Percentiles rank a stretch among this genome's conserved stretches.
Evolutionary conservation across 306 rosid species (phyloP).

Genomic region (Fragaria nilgerrensis): DNA sequence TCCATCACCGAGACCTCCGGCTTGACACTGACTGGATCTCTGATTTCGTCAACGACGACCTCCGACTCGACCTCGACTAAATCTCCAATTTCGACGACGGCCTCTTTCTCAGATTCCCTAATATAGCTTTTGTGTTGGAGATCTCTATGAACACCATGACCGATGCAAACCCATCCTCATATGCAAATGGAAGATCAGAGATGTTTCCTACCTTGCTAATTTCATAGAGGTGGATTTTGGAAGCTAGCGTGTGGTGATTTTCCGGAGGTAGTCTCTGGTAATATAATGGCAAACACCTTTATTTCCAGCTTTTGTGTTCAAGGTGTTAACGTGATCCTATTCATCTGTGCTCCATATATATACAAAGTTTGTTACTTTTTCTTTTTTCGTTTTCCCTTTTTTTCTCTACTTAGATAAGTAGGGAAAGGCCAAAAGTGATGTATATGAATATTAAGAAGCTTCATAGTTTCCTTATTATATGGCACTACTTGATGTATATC

Average conservation of each 20-base stretch:
- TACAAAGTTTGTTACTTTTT: background rate
- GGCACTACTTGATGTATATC: background rate
- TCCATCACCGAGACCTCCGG: no score
- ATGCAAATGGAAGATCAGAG: slow-evolving; percentile 12
- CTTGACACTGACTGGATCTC: no score
- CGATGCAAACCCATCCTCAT: slow-evolving; percentile 8
- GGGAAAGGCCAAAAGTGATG: background rate
- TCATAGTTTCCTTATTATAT: background rate
- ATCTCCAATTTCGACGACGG: no score
- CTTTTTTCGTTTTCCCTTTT: background rate
- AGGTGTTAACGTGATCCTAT: slow-evolving; percentile 5
- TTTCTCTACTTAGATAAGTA: background rate
- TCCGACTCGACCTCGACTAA: no score
- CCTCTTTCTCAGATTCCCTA: background rate
- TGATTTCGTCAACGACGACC: no score
- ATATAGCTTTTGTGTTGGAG: slow-evolving; percentile 13
- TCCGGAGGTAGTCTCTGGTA: background rate
- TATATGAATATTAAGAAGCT: background rate
- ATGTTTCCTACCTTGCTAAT: background rate
- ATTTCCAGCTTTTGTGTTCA: background rate
- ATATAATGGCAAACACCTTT: background rate
- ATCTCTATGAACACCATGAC: slow-evolving; percentile 1
- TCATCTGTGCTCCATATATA: background rate
- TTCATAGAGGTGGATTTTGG: slow-evolving; percentile 12
- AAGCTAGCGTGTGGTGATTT: background rate